Evolutionary conservation across 495 filamentous ascomycete species (phyloP), one percentile per base, ranked within the genome.

Genomic region (Achaetomiella virescens): DNA sequence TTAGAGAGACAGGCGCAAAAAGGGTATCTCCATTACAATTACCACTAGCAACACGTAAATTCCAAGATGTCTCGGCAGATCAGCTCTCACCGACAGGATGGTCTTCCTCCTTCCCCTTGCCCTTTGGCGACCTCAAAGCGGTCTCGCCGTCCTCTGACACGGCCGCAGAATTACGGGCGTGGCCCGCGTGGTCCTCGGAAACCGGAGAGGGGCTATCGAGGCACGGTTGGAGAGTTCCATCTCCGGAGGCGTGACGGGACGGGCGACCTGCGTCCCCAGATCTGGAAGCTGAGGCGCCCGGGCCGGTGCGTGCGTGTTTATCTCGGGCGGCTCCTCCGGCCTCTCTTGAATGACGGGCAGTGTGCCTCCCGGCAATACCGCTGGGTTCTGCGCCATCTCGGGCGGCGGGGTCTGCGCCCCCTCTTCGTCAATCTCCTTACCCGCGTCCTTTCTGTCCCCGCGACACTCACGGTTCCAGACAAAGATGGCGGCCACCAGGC

Each of bases 21-120:
- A 11, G 55, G 55, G 55, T 52, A 58, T 58, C 55, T 47, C 22
- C 31, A 52, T 58, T 58, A 58, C 4, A 35, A 58, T 58, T 47
- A 58, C 31, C 37, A 45, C 47, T 36, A 36, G 11, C 33, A 25
- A 10, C 33, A 5, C 27, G 24, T 11, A 31, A 40, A 11, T 49
- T 14, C 27, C n/a, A n/a, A n/a, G 25, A 11, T 2, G 6, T 35
- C 7, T 18, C 18, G 24, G 33, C 2, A 31, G 6, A 44, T 54
- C 33, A 54, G 22, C 22, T 24, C n/a, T 50, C 53, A 25, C 2
- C 10, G 7, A 2, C 46, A 22, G 46, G 21, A 22, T 17, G 36
- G 12, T 43, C 54, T 25, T 44, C 25, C 3, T 48, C 45, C 36
- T 48, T 49, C 36, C 37, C 54, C 45, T 56, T 56, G 22, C 52